Base-by-base conservation (phyloP, 2,329 filamentous ascomycete species). In the Biscogniauxia mediterranea region DNA sequence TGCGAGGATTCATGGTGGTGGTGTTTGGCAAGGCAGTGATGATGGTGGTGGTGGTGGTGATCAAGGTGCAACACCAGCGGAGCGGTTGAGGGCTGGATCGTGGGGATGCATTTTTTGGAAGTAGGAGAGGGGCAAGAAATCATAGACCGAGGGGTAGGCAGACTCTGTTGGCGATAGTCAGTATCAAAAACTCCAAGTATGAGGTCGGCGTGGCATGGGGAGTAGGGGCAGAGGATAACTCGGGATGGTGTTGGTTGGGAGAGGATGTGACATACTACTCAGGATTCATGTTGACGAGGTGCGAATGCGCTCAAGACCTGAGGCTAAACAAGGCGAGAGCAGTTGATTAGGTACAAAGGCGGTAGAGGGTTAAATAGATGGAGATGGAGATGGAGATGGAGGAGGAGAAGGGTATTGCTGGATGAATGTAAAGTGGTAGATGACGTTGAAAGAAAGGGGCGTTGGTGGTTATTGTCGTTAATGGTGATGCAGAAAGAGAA, bases 261-360 rank as follows among this genome's bases (percentile, higher is more conserved):
- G 66, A 59, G 66, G 70, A 68, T 67, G 63, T 67, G 73, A 88
- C 90, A 77, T 88, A 95, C 91, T 85, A 95, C 91, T 95, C 91
- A 77, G 91, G 91, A 85, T 95, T 95, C 91, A 95, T 95, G 76
- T 73, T 91, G 84, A 78, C 75, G 75, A 74, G 63, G 66, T 63
- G 59, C 55, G 60, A 62, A 66, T 70, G 70, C 64, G 66, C 64
- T 68, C 58, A 60, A 64, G 9, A 28, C 54, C 61, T 55, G 28
- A 60, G 28, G 11, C 7, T n/a, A 8, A 68, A 63, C 60, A 57
- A 63, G 54, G 57, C 57, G 64, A 54, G 61, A 54, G 21, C 50
- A 65, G 57, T 56, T 53, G 55, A 49, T 26, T 56, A 55, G 52
- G 28, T 17, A 42, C 50, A 46, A 23, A 32, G 52, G 8, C 21